Evolutionary conservation across 2,329 filamentous ascomycete species (phyloP).

Genomic region (Ophiocordyceps camponoti-floridani): DNA sequence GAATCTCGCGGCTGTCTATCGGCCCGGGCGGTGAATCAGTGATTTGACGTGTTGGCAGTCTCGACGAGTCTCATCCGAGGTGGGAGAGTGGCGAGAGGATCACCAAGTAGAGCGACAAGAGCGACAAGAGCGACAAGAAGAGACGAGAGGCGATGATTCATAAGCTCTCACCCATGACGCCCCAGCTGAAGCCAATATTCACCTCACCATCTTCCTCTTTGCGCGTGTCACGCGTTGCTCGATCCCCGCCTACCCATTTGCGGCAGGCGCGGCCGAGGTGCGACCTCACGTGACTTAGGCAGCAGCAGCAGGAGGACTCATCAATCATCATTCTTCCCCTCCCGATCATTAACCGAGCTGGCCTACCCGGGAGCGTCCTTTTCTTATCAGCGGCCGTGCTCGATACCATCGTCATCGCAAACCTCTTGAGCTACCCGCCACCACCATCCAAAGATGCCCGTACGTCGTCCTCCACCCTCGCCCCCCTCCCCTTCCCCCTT

Average conservation of each 20-base stretch:
- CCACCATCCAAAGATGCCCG: not conserved
- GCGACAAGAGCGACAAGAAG: not conserved
- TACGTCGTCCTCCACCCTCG: not conserved
- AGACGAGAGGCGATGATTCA: too few relatives aligned
- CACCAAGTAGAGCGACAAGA: not conserved
- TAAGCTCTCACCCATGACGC: too few relatives aligned
- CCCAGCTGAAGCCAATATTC: too few relatives aligned
- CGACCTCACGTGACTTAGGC: not conserved
- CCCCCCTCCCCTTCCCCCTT: not conserved
- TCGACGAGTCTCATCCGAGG: too few relatives aligned
- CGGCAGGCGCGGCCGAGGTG: not conserved
- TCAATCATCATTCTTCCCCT: not conserved
- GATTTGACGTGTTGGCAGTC: too few relatives aligned
- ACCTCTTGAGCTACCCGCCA: too few relatives aligned
- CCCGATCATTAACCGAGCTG: not conserved
- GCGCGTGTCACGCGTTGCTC: not conserved
- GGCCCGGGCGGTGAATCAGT: not conserved
- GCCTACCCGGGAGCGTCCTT: not conserved
- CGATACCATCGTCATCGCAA: not conserved
- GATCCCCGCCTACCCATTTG: not conserved
- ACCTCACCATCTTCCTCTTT: too few relatives aligned
- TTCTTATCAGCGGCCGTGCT: not conserved
- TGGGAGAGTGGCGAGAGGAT: too few relatives aligned
- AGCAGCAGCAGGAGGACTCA: not conserved
- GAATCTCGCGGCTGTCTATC: not conserved